A percentile compares a stretch with the other conserved stretches of the same genome.
These are phyloP conservation scores for Camelina hispida DNA, from an alignment of 345 rosid genomes.

Conservation along the genomic window DNA sequence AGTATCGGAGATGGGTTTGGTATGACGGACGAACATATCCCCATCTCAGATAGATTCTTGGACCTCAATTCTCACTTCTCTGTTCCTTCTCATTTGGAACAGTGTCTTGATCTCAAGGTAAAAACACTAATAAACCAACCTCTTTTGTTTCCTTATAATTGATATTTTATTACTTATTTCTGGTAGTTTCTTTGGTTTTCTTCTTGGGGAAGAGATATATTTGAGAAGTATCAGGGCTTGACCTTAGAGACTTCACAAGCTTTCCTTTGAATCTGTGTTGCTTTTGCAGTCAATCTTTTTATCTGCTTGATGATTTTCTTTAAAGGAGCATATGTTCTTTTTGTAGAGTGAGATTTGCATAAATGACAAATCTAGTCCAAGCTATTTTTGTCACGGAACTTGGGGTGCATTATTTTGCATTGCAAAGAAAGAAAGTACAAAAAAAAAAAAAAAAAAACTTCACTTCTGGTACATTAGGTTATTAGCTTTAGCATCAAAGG, in stretches of 20 bases:
- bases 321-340: neutral
- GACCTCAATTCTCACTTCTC: conserved; percentile 77
- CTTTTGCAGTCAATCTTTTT: neutral
- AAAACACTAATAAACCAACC: neutral
- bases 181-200: neutral
- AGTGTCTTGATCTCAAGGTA: conserved; percentile 93
- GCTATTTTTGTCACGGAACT: neutral
- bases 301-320: conserved; percentile 2
- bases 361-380: neutral
- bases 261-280: neutral
- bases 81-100: conserved; percentile 86
- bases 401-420: neutral
- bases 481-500: conserved; percentile 11
- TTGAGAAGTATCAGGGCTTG: neutral
- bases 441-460: neutral
- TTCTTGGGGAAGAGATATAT: neutral
- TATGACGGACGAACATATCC: conserved; percentile 39
- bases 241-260: neutral
- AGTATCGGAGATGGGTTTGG: conserved; percentile 35
- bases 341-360: neutral
- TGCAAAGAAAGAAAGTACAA: neutral
- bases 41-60: conserved; percentile 51
- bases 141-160: conserved; percentile 16
- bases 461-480: neutral
- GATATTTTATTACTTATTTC: conserved; percentile 26